Base-by-base conservation (phyloP, 192 early-diverging fungal genomes). In the Entrophospora sp. region DNA sequence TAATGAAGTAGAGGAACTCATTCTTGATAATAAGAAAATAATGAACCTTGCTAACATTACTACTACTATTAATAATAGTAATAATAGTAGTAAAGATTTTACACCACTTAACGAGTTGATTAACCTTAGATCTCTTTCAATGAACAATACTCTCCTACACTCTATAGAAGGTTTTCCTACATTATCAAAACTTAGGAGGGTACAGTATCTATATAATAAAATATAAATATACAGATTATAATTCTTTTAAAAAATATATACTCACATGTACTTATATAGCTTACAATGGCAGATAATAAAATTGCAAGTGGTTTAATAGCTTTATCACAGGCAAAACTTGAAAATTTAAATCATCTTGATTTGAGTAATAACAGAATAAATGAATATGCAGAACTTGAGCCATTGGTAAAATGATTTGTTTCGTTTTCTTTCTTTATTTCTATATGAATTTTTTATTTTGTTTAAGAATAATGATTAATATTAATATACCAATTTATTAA, bases 351-450 rank as follows among this genome's bases (percentile, higher is more conserved):
- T 4, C 71, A 49, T 16, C 53, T 76, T 38, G 75, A 76, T 58
- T 28, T 76, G 30, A 76, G 61, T 14, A 69, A 56, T 8, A 76
- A 76, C 45, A 67, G 67, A 25, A 73, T 76, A 34, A 24, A 56
- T 13, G 66, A 70, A 10, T 24, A 64, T 14, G 35, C 63, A 2
- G 69, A 62, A 22, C 48, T 76, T 40, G 55, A 58, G 35, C 64
- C 64, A 35, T 57, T 76, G 64, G 75, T 76, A 76, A 61, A 13
- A 16, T 35, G 22, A n/a, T 16, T 24, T 20, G 5, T 22, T 34
- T 31, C 4, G 28, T 37, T 24, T 22, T n/a, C 36, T 20, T 6
- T 0, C 36, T 16, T 43, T 18, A 43, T 16, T 16, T 18, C 13
- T 18, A 43, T 16, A 43, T 43, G 18, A 43, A 3, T 12, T 30